Evolutionary conservation across 2,329 filamentous ascomycete genomes (phyloP).

Genomic region (Onygenales sp.): DNA sequence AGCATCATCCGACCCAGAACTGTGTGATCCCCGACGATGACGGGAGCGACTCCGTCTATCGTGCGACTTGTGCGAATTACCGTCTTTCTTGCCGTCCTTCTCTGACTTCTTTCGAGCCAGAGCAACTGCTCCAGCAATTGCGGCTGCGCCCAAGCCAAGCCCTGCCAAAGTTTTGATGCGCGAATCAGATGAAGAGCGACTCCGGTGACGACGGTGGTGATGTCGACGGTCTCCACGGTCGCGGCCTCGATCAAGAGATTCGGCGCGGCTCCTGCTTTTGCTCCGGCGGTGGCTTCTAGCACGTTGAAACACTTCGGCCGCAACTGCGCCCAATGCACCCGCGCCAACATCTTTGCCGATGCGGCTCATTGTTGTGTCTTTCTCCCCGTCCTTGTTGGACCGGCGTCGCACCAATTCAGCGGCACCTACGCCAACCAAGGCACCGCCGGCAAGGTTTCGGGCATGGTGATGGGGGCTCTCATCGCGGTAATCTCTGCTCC

Average conservation of each 20-base stretch:
- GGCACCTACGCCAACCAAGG: conserved; percentile 50
- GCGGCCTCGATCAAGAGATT: conserved; percentile 31
- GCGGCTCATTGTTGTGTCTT: conserved; percentile 42
- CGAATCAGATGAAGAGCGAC: conserved; percentile 37
- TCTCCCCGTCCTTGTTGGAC: conserved; percentile 47
- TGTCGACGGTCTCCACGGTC: conserved; percentile 24
- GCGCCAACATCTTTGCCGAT: conserved; percentile 46
- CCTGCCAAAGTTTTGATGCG: conserved; percentile 45
- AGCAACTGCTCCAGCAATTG: conserved; percentile 51
- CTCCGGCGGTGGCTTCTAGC: conserved; percentile 41
- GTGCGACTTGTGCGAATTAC: conserved; percentile 26
- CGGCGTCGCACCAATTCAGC: conserved; percentile 52
- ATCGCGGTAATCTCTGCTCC: conserved; percentile 36
- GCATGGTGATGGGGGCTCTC: conserved; percentile 42
- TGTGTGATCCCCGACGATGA: conserved; percentile 28
- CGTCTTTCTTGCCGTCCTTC: conserved; percentile 36
- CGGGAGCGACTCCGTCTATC: conserved; percentile 40
- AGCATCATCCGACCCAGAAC: conserved; percentile 22
- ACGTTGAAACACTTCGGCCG: conserved; percentile 48
- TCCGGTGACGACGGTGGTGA: conserved; percentile 20
- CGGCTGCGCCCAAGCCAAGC: conserved; percentile 45
- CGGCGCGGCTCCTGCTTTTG: conserved; percentile 34
- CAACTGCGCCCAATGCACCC: conserved; percentile 52
- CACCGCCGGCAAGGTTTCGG: conserved; percentile 54
- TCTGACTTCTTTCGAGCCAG: conserved; percentile 46